Conservation (phyloP, 2,329 filamentous ascomycete species). For the Aspergillus chevalieri region DNA sequence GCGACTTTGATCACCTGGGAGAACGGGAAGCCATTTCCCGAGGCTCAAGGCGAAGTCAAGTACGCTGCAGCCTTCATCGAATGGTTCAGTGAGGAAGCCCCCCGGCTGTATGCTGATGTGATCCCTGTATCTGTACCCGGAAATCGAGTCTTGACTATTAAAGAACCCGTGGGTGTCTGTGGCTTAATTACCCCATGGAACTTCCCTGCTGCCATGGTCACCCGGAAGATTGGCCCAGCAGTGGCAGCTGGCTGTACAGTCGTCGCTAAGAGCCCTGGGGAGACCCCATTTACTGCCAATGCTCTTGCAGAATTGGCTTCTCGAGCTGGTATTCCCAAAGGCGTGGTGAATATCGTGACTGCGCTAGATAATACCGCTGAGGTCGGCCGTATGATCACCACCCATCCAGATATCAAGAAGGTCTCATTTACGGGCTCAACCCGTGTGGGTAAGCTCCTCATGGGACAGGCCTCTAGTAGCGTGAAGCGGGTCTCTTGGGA, state of each 20-base stretch:
- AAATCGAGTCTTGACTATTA: constrained; percentile 58
- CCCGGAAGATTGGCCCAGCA: constrained; percentile 49
- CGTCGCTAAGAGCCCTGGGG: constrained; percentile 81
- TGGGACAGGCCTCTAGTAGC: neutral
- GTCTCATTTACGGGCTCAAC: neutral
- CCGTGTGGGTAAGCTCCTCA: neutral
- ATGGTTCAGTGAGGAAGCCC: constrained; percentile 60
- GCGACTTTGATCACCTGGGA: constrained; percentile 63
- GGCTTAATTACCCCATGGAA: constrained; percentile 65
- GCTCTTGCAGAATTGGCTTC: constrained; percentile 80
- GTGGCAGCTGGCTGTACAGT: constrained; percentile 96
- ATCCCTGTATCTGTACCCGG: constrained; percentile 55
- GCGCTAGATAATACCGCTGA: neutral
- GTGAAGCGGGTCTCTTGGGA: neutral
- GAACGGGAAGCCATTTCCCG: constrained; percentile 61
- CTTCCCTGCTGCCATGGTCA: constrained; percentile 53
- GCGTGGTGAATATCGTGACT: constrained; percentile 73
- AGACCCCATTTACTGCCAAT: constrained; percentile 86
- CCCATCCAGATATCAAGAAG: neutral
- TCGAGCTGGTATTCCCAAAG: constrained; percentile 84
- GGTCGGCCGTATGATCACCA: neutral
- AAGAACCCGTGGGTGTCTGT: constrained; percentile 62
- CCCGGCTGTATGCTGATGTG: constrained; percentile 53
- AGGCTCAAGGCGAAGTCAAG: constrained; percentile 53
- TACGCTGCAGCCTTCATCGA: constrained; percentile 57